These are phyloP conservation scores for Thielaviopsis populi DNA, from an alignment of 2,329 filamentous ascomycete species.

Conservation along the genomic window DNA sequence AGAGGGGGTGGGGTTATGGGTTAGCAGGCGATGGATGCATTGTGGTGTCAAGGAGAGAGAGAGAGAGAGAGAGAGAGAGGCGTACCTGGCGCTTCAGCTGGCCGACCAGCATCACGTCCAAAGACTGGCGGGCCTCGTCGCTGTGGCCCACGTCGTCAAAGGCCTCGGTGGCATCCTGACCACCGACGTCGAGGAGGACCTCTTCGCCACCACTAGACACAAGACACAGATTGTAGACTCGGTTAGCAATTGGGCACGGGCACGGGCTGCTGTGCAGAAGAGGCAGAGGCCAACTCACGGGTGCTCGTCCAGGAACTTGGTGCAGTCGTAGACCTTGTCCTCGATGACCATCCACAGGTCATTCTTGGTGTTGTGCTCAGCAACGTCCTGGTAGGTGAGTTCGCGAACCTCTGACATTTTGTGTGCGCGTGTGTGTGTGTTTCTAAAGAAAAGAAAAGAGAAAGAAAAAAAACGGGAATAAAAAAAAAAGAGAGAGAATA, in stretches of 20 bases:
- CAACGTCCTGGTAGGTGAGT: constrained; percentile 67
- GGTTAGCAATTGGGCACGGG: no score
- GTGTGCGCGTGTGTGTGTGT: constrained; percentile 10
- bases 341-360: constrained; percentile 84
- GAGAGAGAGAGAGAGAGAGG: constrained; percentile 17
- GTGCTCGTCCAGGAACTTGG: constrained; percentile 92
- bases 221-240: no score
- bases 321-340: constrained; percentile 87
- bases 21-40: background rate
- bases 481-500: background rate
- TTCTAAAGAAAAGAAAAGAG: constrained; percentile 12
- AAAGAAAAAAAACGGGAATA: background rate
- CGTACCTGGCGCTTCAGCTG: constrained; percentile 66
- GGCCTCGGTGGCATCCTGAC: constrained; percentile 91
- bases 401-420: constrained; percentile 27
- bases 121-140: constrained; percentile 91
- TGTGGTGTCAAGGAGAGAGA: background rate
- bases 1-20: background rate
- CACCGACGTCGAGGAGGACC: constrained; percentile 87
- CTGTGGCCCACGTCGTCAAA: constrained; percentile 99
- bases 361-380: constrained; percentile 82
- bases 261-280: no score
- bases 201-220: constrained; percentile 79
- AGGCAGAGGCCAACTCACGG: constrained; percentile 40
- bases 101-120: constrained; percentile 61